phyloP scores from a whole-genome alignment of 305 asterid species.

The Rubia occidens region DNA sequence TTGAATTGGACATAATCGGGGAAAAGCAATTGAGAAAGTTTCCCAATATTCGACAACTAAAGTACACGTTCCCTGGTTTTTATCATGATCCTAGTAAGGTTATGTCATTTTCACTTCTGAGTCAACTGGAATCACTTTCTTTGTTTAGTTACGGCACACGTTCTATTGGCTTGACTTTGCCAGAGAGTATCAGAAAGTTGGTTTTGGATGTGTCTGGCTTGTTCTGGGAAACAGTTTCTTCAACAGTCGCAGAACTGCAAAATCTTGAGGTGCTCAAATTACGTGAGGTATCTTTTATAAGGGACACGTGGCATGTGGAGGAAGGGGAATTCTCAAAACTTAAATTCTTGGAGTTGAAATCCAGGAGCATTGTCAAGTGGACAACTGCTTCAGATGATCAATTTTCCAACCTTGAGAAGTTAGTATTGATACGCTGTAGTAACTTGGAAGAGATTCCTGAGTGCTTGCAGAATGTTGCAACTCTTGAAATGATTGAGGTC shows the following conservation, averaged over 20 bases:
- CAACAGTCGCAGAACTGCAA: not conserved
- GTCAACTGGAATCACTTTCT: not conserved
- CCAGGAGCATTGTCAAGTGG: not conserved
- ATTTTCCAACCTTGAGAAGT: not conserved
- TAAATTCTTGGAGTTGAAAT: not conserved
- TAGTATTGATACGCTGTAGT: not conserved
- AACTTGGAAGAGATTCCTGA: constrained; percentile 1
- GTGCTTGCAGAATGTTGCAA: not conserved
- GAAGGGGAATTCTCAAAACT: constrained; percentile 4
- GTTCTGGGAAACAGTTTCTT: not conserved
- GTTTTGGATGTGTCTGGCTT: not conserved
- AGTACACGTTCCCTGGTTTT: not conserved
- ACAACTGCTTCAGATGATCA: not conserved
- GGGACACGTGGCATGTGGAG: not conserved
- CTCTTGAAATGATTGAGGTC: constrained; percentile 1
- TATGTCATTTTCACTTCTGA: not conserved
- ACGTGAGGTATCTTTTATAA: not conserved
- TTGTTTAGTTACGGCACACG: not conserved
- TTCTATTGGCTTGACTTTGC: not conserved
- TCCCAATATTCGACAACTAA: constrained; percentile 1
- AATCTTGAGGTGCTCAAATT: constrained; percentile 6
- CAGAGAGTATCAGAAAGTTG: not conserved
- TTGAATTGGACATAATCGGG: not conserved
- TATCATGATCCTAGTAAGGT: not conserved
- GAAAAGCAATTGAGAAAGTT: constrained; percentile 3